Conservation (phyloP, 2,329 filamentous ascomycete species). For the Pseudogymnoascus sp. region DNA sequence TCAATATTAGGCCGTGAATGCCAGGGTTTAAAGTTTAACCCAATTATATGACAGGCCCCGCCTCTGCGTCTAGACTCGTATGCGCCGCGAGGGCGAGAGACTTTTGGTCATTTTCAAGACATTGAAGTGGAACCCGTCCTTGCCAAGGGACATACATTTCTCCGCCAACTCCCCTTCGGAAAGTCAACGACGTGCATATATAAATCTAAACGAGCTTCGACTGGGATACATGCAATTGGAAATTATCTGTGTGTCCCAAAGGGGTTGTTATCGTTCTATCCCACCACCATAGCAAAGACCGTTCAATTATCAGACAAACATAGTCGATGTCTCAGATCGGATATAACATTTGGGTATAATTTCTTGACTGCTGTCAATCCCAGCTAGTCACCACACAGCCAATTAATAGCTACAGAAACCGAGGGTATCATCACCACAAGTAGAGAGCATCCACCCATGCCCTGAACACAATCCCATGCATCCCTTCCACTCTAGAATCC, state of each 20-base stretch:
- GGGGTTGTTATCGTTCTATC: not conserved
- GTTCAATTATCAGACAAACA: not conserved
- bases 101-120: conserved; percentile 6
- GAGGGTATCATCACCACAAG: not conserved
- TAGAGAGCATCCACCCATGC: not conserved
- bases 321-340: not conserved
- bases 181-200: not conserved
- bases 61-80: not conserved
- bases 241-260: not conserved
- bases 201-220: not conserved
- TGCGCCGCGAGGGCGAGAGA: not conserved
- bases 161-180: not conserved
- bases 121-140: not conserved
- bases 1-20: not conserved
- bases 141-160: not conserved
- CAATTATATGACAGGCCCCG: not conserved
- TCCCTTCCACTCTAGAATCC: not conserved
- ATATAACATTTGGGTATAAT: not conserved
- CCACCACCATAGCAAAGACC: not conserved
- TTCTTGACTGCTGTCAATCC: not conserved
- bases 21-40: not conserved
- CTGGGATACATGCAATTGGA: not conserved
- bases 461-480: not conserved
- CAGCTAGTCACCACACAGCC: not conserved
- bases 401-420: not conserved